Evolutionary conservation across 495 filamentous ascomycete genomes (phyloP).

Genomic region (Extremus antarcticus): DNA sequence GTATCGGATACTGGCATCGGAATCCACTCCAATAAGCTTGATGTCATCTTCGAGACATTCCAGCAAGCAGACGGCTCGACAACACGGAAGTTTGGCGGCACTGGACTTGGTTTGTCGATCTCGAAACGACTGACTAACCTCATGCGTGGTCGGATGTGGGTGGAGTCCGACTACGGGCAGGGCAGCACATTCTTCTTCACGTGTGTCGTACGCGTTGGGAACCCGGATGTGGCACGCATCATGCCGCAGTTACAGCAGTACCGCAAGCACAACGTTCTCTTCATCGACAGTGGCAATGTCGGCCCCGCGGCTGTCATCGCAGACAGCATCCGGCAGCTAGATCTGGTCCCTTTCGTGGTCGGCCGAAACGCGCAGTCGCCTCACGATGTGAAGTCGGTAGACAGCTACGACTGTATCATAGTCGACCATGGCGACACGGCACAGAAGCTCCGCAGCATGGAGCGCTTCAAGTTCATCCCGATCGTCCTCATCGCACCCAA

Average conservation of each 20-base stretch:
- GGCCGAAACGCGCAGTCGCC: conserved; percentile 51
- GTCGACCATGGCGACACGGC: conserved; percentile 91
- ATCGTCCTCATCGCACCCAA: conserved; percentile 87
- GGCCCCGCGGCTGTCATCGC: conserved; percentile 62
- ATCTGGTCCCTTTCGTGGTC: conserved; percentile 72
- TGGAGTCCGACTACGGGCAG: conserved; percentile 83
- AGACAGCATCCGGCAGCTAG: conserved; percentile 67
- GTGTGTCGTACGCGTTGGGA: conserved; percentile 79
- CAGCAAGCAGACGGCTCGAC: conserved; percentile 98
- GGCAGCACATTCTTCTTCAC: conserved; percentile 97
- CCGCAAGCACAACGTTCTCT: conserved; percentile 82
- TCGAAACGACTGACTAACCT: conserved; percentile 91
- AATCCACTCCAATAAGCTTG: conserved; percentile 90
- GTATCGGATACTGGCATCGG: conserved; percentile 97
- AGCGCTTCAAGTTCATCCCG: conserved; percentile 96
- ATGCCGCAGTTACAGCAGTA: conserved; percentile 79
- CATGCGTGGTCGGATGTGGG: conserved; percentile 97
- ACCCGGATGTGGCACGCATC: conserved; percentile 69
- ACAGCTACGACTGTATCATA: conserved; percentile 88
- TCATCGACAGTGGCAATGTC: conserved; percentile 88
- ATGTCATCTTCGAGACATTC: conserved; percentile 98
- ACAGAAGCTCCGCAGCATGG: conserved; percentile 67
- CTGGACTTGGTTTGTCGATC: conserved; percentile 89
- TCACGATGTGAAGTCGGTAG: conserved; percentile 43
- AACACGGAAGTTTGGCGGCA: conserved; percentile 92